These are phyloP conservation scores for Coriaria nepalensis DNA, from an alignment of 306 rosid genomes.

Conservation along the genomic window DNA sequence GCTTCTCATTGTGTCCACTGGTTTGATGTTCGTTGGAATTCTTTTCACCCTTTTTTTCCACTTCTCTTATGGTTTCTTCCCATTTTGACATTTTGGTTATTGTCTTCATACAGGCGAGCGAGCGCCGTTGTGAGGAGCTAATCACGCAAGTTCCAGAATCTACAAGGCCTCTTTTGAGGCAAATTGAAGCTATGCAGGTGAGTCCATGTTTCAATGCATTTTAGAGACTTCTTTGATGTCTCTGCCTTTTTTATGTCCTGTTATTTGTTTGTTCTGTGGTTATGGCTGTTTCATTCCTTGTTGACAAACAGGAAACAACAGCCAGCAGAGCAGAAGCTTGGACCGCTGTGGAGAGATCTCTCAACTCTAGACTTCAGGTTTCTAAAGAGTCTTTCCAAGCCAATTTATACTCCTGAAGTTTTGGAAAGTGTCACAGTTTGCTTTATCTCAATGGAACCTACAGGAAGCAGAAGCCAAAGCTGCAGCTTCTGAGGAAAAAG, in stretches of 20 bases:
- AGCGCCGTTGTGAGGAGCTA: slow-evolving; percentile 94
- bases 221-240: slow-evolving; percentile 8
- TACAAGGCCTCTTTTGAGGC: slow-evolving; percentile 94
- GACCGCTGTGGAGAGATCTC: slow-evolving; percentile 93
- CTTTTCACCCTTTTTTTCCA: background rate
- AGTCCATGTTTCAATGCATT: slow-evolving; percentile 9
- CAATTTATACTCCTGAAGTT: background rate
- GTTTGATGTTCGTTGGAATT: background rate
- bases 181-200: slow-evolving; percentile 99
- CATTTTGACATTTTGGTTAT: slow-evolving; percentile 10
- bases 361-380: slow-evolving; percentile 92
- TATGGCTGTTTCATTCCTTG: slow-evolving; percentile 17
- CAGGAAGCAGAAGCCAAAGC: slow-evolving; percentile 97
- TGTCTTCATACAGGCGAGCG: slow-evolving; percentile 68
- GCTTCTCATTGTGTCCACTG: slow-evolving; percentile 5
- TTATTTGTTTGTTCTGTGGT: slow-evolving; percentile 9
- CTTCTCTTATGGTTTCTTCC: slow-evolving; percentile 1
- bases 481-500: slow-evolving; percentile 93
- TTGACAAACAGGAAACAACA: slow-evolving; percentile 70
- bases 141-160: slow-evolving; percentile 97
- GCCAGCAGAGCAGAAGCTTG: slow-evolving; percentile 90
- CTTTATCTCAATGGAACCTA: slow-evolving; percentile 23
- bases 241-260: slow-evolving; percentile 4
- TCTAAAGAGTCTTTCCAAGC: slow-evolving; percentile 15
- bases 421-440: background rate